Percentiles rank a stretch among this genome's conserved stretches.
Conservation (phyloP, 306 rosid genomes). For the Citrullus amarus region DNA sequence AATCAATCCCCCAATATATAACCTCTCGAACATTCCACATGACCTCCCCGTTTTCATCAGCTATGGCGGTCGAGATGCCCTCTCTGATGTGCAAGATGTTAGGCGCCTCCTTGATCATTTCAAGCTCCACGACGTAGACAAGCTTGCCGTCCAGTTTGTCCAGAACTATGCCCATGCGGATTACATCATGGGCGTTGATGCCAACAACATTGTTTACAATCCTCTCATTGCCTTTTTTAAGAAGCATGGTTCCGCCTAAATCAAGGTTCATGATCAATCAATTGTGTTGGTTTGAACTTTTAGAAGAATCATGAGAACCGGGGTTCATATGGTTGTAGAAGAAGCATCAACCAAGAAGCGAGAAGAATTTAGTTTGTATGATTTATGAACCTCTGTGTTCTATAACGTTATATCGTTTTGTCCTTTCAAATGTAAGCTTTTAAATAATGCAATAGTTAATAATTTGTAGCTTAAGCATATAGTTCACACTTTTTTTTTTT, state of each 20-base stretch:
- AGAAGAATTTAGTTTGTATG: background rate
- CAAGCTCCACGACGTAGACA: constrained; percentile 50
- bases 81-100: constrained; percentile 59
- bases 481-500: too few species aligned
- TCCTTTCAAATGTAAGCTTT: background rate
- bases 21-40: constrained; percentile 69
- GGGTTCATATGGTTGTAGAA: background rate
- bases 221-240: constrained; percentile 42
- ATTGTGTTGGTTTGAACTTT: constrained; percentile 1
- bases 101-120: constrained; percentile 40
- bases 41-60: constrained; percentile 72
- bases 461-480: background rate
- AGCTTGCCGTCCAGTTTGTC: constrained; percentile 42
- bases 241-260: constrained; percentile 10
- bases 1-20: constrained; percentile 44
- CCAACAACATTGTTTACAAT: constrained; percentile 56
- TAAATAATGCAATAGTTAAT: background rate
- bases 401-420: too few species aligned
- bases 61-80: constrained; percentile 73
- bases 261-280: background rate
- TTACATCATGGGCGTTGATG: constrained; percentile 57
- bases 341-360: too few species aligned
- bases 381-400: background rate
- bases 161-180: constrained; percentile 68
- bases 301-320: background rate